Conservation (phyloP, 305 asterid species). For the Fraxinus paxiana region DNA sequence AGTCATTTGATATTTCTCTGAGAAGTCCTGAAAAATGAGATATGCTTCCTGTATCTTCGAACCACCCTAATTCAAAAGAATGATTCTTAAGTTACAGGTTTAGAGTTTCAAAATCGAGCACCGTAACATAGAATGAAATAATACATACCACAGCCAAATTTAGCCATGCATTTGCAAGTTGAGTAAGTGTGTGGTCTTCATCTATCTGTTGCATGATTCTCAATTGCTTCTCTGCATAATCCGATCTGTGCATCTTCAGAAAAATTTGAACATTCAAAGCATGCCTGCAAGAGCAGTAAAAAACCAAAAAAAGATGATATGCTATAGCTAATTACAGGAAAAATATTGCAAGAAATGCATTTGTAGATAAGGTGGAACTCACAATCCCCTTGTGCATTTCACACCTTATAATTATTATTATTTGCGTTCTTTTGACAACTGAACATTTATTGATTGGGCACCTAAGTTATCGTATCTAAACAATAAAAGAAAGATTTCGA, state of each 20-base stretch:
- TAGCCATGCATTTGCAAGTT: slow-evolving; percentile 96
- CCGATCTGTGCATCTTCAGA: slow-evolving; percentile 94
- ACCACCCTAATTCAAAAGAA: slow-evolving; percentile 67
- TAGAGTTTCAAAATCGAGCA: background rate
- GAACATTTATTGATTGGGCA: background rate
- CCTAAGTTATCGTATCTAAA: background rate
- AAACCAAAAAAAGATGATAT: background rate
- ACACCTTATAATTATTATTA: background rate
- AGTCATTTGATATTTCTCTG: slow-evolving; percentile 84
- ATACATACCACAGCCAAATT: slow-evolving; percentile 78
- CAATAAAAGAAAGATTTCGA: background rate
- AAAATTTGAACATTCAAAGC: slow-evolving; percentile 88
- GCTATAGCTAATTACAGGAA: background rate
- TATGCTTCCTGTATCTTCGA: slow-evolving; percentile 92
- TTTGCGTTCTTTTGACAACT: background rate
- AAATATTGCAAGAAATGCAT: background rate
- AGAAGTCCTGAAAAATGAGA: slow-evolving; percentile 91
- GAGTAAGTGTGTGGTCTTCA: slow-evolving; percentile 95
- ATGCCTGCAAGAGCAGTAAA: slow-evolving; percentile 52
- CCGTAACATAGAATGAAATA: slow-evolving; percentile 3
- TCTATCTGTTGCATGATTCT: slow-evolving; percentile 90
- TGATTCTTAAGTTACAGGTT: slow-evolving; percentile 20
- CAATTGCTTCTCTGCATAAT: slow-evolving; percentile 94
- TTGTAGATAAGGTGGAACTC: background rate
- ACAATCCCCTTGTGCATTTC: background rate